Conservation (phyloP, 2,329 filamentous ascomycete species). For the Xylariaceae sp. region DNA sequence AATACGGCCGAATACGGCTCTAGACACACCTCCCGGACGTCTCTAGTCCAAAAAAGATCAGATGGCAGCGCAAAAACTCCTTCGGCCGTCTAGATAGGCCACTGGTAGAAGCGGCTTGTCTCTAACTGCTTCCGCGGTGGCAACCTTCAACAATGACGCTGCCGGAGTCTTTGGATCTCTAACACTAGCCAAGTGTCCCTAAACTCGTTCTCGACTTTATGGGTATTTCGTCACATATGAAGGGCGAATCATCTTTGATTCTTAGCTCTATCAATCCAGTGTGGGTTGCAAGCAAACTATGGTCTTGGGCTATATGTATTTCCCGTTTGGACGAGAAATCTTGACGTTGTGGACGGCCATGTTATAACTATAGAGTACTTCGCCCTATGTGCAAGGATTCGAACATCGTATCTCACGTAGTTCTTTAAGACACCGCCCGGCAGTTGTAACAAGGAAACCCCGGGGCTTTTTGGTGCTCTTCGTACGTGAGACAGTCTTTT, state of each 20-base stretch:
- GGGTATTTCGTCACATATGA: not conserved
- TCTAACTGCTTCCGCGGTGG: not conserved
- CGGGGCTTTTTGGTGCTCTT: not conserved
- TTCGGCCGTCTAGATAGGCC: conserved; percentile 12
- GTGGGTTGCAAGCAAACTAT: not conserved
- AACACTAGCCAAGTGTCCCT: not conserved
- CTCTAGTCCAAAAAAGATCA: conserved; percentile 21
- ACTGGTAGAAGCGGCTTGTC: not conserved
- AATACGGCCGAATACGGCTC: conserved; percentile 33
- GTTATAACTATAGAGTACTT: not conserved
- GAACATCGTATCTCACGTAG: not conserved
- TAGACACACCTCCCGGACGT: conserved; percentile 19
- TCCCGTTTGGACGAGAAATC: too few species aligned
- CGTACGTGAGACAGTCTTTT: not conserved
- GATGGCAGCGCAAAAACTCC: conserved; percentile 27
- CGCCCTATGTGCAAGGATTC: not conserved
- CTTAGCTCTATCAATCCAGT: not conserved
- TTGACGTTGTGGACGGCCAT: not conserved
- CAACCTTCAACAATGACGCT: not conserved
- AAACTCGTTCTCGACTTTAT: not conserved
- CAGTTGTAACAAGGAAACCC: not conserved
- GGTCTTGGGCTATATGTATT: not conserved
- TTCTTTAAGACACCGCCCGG: not conserved
- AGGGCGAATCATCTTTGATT: not conserved
- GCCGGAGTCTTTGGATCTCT: not conserved